Percentiles rank a stretch among this genome's conserved stretches.
These are phyloP conservation scores for Coprinopsis cinerea DNA, from an alignment of 768 basidiomycete genomes.

Conservation along the genomic window DNA sequence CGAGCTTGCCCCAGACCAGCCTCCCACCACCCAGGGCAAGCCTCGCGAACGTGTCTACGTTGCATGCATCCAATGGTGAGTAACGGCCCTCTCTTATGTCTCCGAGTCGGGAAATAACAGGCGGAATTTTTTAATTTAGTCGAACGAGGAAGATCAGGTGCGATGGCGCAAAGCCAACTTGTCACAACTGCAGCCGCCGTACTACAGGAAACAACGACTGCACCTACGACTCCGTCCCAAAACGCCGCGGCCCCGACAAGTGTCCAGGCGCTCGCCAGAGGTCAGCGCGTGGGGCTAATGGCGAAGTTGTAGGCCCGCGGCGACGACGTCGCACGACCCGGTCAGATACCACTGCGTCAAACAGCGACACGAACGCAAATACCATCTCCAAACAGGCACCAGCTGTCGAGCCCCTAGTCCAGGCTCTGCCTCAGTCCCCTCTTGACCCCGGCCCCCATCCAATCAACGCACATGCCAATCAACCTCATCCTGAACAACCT, in stretches of 20 bases:
- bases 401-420: neutral
- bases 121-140: conserved; percentile 35
- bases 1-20: conserved; percentile 69
- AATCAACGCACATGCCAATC: no score
- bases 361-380: neutral
- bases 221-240: conserved; percentile 64
- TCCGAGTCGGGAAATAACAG: conserved; percentile 1
- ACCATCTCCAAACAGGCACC: neutral
- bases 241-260: conserved; percentile 77
- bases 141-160: conserved; percentile 77
- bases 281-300: conserved; percentile 34
- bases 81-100: conserved; percentile 10
- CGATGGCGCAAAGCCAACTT: conserved; percentile 72
- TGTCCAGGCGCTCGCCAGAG: conserved; percentile 76
- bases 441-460: no score
- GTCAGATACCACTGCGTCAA: neutral
- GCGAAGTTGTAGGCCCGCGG: conserved; percentile 28
- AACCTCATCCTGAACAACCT: no score
- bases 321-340: conserved; percentile 26
- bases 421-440: no score
- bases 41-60: conserved; percentile 71
- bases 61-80: conserved; percentile 74
- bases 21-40: conserved; percentile 77
- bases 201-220: conserved; percentile 42
- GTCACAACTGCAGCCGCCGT: conserved; percentile 66